phyloP scores from a whole-genome alignment of 768 basidiomycete genomes.

The Lentinula aciculospora region DNA sequence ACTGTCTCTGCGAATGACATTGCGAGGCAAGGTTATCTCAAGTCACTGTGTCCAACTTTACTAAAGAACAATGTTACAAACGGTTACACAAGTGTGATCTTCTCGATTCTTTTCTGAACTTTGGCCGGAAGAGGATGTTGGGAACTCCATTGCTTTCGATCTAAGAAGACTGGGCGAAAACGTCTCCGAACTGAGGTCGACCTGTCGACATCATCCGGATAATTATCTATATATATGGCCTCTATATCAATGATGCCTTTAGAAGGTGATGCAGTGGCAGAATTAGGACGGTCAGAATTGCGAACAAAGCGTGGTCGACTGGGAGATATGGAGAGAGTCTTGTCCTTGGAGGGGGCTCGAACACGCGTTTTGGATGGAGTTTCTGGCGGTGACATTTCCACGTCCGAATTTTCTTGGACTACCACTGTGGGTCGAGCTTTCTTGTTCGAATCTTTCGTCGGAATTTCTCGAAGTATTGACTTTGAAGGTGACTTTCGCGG shows the following conservation, averaged over 20 bases:
- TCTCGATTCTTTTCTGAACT: background rate
- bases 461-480: background rate
- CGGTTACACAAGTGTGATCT: background rate
- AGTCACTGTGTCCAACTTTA: too few relatives aligned
- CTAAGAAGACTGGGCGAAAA: constrained; percentile 10
- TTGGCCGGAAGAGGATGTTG: constrained; percentile 2
- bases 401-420: background rate
- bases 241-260: background rate
- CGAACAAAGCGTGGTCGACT: background rate
- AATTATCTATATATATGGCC: background rate
- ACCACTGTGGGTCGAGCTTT: background rate
- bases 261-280: background rate
- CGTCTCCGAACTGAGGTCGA: background rate
- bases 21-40: too few relatives aligned
- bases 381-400: background rate
- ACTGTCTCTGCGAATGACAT: background rate
- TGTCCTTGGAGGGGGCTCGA: background rate
- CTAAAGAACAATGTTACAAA: too few relatives aligned
- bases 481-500: background rate
- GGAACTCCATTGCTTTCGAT: constrained; percentile 7
- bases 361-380: background rate
- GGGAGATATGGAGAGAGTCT: background rate
- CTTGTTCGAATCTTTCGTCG: background rate
- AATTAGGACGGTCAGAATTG: background rate
- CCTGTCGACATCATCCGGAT: background rate